Percentiles rank a stretch among this genome's conserved stretches.
These are phyloP conservation scores for Auriscalpium vulgare DNA, from an alignment of 768 basidiomycete genomes.

Conservation along the genomic window DNA sequence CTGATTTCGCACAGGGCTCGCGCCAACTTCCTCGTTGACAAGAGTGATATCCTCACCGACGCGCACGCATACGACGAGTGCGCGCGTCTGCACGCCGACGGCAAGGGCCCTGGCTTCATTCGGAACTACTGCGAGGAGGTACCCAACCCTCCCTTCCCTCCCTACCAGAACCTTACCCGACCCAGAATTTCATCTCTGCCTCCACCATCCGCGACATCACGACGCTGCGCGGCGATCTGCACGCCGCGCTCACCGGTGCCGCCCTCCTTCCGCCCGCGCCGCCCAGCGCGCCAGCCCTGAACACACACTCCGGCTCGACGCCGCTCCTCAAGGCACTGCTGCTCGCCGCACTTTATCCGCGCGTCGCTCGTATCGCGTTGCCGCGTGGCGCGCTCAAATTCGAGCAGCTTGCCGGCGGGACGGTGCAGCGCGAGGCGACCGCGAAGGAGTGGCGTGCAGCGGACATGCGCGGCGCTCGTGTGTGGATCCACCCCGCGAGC, in stretches of 20 bases:
- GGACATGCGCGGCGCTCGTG: slow-evolving; percentile 53
- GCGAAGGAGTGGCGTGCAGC: slow-evolving; percentile 81
- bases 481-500: slow-evolving; percentile 80
- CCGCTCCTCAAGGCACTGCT: slow-evolving; percentile 81
- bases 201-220: slow-evolving; percentile 71
- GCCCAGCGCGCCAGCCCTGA: slow-evolving; percentile 44
- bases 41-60: slow-evolving; percentile 84
- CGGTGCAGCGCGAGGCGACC: slow-evolving; percentile 76
- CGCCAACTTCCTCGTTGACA: slow-evolving; percentile 54
- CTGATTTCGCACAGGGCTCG: slow-evolving; percentile 50
- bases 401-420: slow-evolving; percentile 77
- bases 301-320: slow-evolving; percentile 53
- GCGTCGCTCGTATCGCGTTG: slow-evolving; percentile 67
- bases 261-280: slow-evolving; percentile 55
- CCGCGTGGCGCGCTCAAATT: slow-evolving; percentile 73
- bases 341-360: slow-evolving; percentile 82
- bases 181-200: slow-evolving; percentile 75
- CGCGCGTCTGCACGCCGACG: slow-evolving; percentile 39
- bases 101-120: slow-evolving; percentile 37
- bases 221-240: slow-evolving; percentile 70
- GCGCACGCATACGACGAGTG: slow-evolving; percentile 67
- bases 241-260: slow-evolving; percentile 57
- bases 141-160: slow-evolving; percentile 1
- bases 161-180: background rate
- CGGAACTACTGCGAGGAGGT: slow-evolving; percentile 69